Conservation (phyloP, 2,329 filamentous ascomycete genomes). For the Aspergillus piperis region DNA sequence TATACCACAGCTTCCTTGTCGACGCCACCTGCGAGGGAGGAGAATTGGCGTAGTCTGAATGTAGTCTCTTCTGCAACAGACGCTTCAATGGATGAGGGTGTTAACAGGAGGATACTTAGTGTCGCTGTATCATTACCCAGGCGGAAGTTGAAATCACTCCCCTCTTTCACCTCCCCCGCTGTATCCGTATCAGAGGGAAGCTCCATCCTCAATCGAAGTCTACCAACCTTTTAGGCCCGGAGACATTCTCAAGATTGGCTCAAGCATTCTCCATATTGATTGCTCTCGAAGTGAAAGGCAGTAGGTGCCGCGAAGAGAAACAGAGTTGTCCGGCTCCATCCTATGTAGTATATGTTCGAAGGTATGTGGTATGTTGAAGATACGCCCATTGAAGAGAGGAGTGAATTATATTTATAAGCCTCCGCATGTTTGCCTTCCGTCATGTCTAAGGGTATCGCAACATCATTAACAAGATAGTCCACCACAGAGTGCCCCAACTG, state of each 20-base stretch:
- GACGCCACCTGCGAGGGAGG: neutral
- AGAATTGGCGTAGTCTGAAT: constrained; percentile 21
- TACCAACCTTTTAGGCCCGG: constrained; percentile 24
- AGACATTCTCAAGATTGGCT: constrained; percentile 21
- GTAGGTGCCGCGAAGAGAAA: constrained; percentile 31
- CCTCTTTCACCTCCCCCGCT: constrained; percentile 20
- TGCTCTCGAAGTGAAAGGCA: constrained; percentile 44
- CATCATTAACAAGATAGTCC: neutral
- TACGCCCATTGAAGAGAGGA: constrained; percentile 12
- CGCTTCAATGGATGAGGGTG: constrained; percentile 19
- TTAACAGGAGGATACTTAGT: constrained; percentile 26
- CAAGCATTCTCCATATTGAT: constrained; percentile 37
- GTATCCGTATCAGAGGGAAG: neutral
- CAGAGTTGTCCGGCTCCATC: constrained; percentile 4
- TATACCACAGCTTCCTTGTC: constrained; percentile 23
- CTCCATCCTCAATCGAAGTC: neutral
- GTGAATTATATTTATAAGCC: constrained; percentile 15
- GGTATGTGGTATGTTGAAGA: neutral
- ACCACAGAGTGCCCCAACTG: neutral
- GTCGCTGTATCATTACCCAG: neutral
- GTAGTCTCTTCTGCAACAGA: constrained; percentile 19
- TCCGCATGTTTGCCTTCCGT: neutral
- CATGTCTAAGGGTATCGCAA: constrained; percentile 13
- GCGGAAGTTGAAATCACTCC: constrained; percentile 25
- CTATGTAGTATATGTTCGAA: neutral